Conservation (phyloP, 495 filamentous ascomycete species). For the Venustampulla echinocandica region DNA sequence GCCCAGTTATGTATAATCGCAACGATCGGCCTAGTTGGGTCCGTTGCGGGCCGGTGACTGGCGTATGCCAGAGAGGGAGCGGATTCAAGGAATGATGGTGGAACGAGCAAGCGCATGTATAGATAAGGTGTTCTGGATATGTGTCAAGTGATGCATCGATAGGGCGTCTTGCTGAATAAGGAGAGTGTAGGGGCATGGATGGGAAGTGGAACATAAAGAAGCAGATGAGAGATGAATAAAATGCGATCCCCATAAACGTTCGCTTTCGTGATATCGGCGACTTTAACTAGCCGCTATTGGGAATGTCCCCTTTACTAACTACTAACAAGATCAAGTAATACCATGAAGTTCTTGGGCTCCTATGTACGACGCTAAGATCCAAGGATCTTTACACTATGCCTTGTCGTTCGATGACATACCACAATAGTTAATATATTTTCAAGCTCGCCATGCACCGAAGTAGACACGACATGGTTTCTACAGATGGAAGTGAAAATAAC, state of each 20-base stretch:
- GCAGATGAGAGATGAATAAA: constrained; percentile 6
- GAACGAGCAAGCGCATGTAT: background rate
- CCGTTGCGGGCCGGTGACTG: background rate
- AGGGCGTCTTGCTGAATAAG: background rate
- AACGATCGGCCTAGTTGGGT: constrained; percentile 1
- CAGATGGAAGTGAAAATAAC: no score
- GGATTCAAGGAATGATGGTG: background rate
- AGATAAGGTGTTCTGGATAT: constrained; percentile 1
- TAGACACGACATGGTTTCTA: no score
- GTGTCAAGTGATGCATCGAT: constrained; percentile 6
- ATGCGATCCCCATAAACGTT: constrained; percentile 1
- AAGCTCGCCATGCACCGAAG: no score
- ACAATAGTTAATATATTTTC: no score
- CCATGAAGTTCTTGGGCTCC: no score
- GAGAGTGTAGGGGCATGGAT: background rate
- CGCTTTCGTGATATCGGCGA: no score
- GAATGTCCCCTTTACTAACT: no score
- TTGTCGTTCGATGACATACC: no score
- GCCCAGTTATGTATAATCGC: background rate
- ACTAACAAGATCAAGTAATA: no score
- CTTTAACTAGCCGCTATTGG: no score
- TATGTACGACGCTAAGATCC: no score
- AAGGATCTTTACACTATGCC: no score
- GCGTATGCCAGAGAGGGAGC: background rate
- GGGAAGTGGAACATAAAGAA: background rate